Evolutionary conservation across 2,329 filamentous ascomycete genomes (phyloP), one percentile per base, ranked within the genome.

Genomic region (Biscogniauxia marginata): DNA sequence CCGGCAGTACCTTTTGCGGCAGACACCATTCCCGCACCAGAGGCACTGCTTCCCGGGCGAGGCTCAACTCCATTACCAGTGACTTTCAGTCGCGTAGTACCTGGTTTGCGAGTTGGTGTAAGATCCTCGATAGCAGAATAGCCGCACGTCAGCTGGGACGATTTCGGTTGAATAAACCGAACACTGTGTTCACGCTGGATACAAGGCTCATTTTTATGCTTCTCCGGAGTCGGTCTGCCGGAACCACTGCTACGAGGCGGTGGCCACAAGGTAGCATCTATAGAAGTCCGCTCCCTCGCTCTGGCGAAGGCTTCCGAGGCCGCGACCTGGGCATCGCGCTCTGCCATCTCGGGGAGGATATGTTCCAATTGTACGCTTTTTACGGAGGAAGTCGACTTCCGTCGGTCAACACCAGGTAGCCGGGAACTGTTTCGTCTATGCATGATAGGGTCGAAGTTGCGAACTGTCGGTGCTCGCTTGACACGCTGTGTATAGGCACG

Each of bases 311-410:
- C 87, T 64, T 85, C 74, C 30, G 76, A 74, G 7, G 87, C 87
- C 20, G 87, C 86, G 43, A 81, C 78, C 43, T 84, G 80, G 7
- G 87, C 87, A 69, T 88, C 83, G 53, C 82, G 76, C 49, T 82
- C 78, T 2, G 82, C 81, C 3, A 73, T 69, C 9, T 70, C 71
- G 1, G 79, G 79, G 61, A 79, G 73, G 46, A 85, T 80, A 50
- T 79, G 74, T 50, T 81, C 75, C 19, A 82, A 70, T 56, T 74
- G 71, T 19, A 78, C 73, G 24, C 77, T 75, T 50, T 75, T 75
- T 24, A 77, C 71, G 30, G 81, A 81, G 56, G 73, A 76, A n/a
- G 75, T 76, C 6, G 83, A 85, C 65, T 82, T 85, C 67, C 78
- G 81, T 61, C 77, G 79, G 63, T 73, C 70, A 21, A 84, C 72